phyloP scores from a whole-genome alignment of 2,329 filamentous ascomycete species.

The Claviceps spartinae region DNA sequence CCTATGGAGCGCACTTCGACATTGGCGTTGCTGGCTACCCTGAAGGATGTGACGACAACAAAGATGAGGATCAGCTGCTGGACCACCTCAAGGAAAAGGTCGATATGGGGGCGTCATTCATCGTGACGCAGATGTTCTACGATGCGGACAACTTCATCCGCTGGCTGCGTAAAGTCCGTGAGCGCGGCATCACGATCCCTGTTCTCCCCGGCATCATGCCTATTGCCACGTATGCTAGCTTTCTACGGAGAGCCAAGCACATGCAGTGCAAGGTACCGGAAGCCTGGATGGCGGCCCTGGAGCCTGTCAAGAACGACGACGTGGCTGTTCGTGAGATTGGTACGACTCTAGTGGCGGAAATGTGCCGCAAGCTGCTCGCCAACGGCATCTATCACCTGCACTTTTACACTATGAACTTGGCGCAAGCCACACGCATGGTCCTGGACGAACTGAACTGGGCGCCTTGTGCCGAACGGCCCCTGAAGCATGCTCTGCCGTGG shows the following conservation, averaged over 20 bases:
- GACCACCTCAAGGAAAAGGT: constrained; percentile 96
- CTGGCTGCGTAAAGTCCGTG: constrained; percentile 80
- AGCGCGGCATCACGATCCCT: constrained; percentile 67
- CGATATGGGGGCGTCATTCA: constrained; percentile 82
- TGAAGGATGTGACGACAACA: constrained; percentile 88
- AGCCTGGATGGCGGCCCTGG: constrained; percentile 66
- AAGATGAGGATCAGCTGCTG: constrained; percentile 70
- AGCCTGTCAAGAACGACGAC: constrained; percentile 95
- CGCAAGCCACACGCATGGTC: constrained; percentile 85
- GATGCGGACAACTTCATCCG: constrained; percentile 88
- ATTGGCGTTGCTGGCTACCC: constrained; percentile 96
- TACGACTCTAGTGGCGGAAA: constrained; percentile 70
- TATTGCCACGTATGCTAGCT: constrained; percentile 89
- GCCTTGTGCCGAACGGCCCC: constrained; percentile 61
- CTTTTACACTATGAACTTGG: constrained; percentile 99
- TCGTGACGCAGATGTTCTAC: constrained; percentile 99
- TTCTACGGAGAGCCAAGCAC: constrained; percentile 79
- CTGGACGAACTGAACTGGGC: constrained; percentile 78
- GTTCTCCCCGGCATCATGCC: constrained; percentile 79
- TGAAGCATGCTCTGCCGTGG: constrained; percentile 90
- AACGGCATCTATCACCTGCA: constrained; percentile 80
- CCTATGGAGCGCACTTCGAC: constrained; percentile 67
- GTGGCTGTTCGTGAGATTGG: constrained; percentile 82
- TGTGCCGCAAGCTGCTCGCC: constrained; percentile 77
- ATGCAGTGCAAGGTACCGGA: constrained; percentile 76